Percentiles rank a stretch among this genome's conserved stretches.
Conservation (phyloP, 169 alveolate species). For the Eimeria praecox region DNA sequence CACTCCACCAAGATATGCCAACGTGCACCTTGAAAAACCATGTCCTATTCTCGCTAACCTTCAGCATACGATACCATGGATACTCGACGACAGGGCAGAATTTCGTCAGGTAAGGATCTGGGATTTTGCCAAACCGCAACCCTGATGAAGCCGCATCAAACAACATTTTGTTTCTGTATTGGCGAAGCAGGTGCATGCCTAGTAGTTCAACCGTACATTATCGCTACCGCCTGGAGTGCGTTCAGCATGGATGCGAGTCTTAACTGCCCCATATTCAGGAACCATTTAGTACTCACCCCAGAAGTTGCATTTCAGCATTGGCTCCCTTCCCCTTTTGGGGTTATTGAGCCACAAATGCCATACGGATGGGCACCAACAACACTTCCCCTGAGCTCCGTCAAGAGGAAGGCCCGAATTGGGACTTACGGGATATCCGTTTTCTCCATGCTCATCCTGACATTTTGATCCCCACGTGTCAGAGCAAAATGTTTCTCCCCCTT, state of each 20-base stretch:
- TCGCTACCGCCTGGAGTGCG: neutral
- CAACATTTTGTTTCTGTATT: neutral
- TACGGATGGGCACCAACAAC: constrained; percentile 75
- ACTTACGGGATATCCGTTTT: constrained; percentile 56
- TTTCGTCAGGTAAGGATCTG: constrained; percentile 74
- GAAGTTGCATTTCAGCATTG: constrained; percentile 75
- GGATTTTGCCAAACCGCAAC: constrained; percentile 69
- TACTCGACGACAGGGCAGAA: constrained; percentile 76
- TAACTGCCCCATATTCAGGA: neutral
- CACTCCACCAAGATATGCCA: constrained; percentile 74
- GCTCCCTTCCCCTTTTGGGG: constrained; percentile 74
- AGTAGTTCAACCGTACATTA: neutral
- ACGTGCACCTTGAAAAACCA: constrained; percentile 72
- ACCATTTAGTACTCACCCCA: constrained; percentile 38
- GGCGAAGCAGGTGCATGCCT: neutral
- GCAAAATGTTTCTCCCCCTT: constrained; percentile 65
- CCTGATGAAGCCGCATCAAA: neutral
- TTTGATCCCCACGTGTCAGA: constrained; percentile 65
- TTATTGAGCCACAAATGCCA: constrained; percentile 73
- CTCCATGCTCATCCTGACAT: constrained; percentile 76
- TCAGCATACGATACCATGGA: constrained; percentile 78
- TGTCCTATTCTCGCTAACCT: constrained; percentile 64
- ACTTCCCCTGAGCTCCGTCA: constrained; percentile 77
- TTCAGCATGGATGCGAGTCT: no score
- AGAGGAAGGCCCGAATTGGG: constrained; percentile 74